Evolutionary conservation across 192 early-diverging fungal genomes (phyloP).

Genomic region (Linnemannia zychae): DNA sequence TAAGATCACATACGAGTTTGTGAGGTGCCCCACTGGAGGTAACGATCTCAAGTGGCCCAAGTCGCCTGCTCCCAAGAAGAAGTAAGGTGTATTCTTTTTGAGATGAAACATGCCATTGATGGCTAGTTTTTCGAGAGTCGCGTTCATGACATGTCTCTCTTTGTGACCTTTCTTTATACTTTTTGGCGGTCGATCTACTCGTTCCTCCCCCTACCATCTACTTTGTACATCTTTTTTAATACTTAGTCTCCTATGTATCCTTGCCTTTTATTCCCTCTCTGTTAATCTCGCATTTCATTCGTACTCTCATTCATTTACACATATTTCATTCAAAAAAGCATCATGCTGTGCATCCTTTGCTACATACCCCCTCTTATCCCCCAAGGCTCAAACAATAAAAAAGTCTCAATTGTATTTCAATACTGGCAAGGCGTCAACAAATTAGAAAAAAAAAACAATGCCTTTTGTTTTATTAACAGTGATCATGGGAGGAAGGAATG

Average conservation of each 20-base stretch:
- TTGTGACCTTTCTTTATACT: background rate
- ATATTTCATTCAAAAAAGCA: no score
- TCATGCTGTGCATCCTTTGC: background rate
- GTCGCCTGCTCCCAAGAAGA: constrained; percentile 28
- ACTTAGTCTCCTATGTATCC: no score
- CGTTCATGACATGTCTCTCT: no score
- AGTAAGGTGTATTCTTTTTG: no score
- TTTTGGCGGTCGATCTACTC: background rate
- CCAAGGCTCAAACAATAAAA: background rate
- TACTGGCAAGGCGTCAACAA: background rate
- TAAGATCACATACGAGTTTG: constrained; percentile 24
- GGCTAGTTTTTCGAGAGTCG: no score
- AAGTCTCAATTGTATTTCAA: background rate
- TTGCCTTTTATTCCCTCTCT: no score
- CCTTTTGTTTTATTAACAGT: background rate
- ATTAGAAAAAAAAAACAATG: background rate
- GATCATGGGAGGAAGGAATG: no score
- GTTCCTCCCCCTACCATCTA: background rate
- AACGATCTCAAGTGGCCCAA: constrained; percentile 29
- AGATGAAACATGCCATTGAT: no score
- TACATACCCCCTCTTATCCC: background rate
- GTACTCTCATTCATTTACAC: background rate
- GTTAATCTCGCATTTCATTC: no score
- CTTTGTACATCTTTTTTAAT: background rate
- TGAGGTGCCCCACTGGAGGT: constrained; percentile 33